These are phyloP conservation scores for Xylaria sp. DNA, from an alignment of 2,329 filamentous ascomycete genomes.

Conservation along the genomic window DNA sequence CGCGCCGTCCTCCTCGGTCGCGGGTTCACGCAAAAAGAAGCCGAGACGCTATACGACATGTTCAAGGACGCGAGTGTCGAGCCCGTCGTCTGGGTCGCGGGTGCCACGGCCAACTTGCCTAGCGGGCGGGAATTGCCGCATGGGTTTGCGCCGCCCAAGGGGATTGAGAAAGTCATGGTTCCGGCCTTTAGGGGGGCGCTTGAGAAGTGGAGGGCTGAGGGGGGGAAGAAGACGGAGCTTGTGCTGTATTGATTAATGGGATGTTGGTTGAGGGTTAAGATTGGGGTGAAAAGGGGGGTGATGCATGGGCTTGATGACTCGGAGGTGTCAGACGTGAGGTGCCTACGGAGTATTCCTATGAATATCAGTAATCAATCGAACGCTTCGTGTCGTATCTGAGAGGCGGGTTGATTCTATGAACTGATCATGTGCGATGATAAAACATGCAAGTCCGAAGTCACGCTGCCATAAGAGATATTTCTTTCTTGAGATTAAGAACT, in stretches of 20 bases:
- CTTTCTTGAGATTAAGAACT: not conserved
- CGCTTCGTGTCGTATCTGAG: no score
- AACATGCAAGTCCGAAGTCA: no score
- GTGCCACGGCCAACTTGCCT: slow-evolving; percentile 3
- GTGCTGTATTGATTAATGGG: slow-evolving; percentile 8
- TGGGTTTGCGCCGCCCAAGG: not conserved
- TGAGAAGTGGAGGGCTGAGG: slow-evolving; percentile 7
- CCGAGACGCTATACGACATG: slow-evolving; percentile 2
- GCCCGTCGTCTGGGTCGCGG: slow-evolving; percentile 11
- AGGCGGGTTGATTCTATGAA: no score
- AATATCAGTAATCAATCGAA: no score
- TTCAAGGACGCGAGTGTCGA: not conserved
- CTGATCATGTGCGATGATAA: no score
- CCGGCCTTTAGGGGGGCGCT: not conserved
- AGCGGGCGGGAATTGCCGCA: slow-evolving; percentile 1
- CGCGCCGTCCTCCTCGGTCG: slow-evolving; percentile 19
- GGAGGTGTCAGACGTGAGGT: no score
- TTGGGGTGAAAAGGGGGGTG: no score
- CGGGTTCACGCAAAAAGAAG: slow-evolving; percentile 17
- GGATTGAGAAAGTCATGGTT: slow-evolving; percentile 1
- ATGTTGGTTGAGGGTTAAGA: not conserved
- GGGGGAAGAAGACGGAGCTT: not conserved
- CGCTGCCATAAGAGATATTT: no score
- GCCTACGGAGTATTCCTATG: no score
- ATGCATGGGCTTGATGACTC: not conserved